A percentile compares a stretch with the other conserved stretches of the same genome.
phyloP scores from a whole-genome alignment of 208 protist species.

The Strigomonas galati region DNA sequence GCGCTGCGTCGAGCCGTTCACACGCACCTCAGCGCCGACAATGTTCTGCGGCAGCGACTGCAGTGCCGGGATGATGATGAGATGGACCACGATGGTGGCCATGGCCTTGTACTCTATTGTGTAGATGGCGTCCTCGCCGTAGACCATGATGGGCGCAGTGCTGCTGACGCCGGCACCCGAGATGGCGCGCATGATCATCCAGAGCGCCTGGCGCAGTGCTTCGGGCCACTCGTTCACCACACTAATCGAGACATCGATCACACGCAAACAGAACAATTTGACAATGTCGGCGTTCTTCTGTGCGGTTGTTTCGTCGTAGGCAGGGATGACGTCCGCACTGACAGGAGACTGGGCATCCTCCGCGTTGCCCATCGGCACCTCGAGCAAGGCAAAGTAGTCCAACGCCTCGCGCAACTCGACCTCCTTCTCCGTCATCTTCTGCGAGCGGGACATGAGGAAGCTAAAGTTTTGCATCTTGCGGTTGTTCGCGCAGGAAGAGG shows the following conservation, averaged over 20 bases:
- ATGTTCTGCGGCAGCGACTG: constrained; percentile 25
- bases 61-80: constrained; percentile 32
- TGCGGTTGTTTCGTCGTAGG: not conserved
- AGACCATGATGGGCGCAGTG: not conserved
- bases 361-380: not conserved
- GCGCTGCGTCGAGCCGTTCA: constrained; percentile 20
- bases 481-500: not conserved
- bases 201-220: constrained; percentile 23
- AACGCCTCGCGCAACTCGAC: constrained; percentile 17
- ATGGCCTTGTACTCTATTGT: constrained; percentile 34
- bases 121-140: constrained; percentile 10
- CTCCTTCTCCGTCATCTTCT: constrained; percentile 7
- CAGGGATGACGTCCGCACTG: not conserved
- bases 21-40: constrained; percentile 17
- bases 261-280: not conserved
- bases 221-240: constrained; percentile 22
- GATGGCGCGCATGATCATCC: constrained; percentile 25
- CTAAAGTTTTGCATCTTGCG: constrained; percentile 8
- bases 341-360: not conserved
- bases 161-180: constrained; percentile 16
- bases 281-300: not conserved
- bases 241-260: constrained; percentile 9
- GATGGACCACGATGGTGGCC: constrained; percentile 28
- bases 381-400: constrained; percentile 22
- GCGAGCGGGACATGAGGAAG: constrained; percentile 9